A percentile compares a stretch with the other conserved stretches of the same genome.
Conservation (phyloP, 1,284 basidiomycete species). For the Fomes fomentarius region DNA sequence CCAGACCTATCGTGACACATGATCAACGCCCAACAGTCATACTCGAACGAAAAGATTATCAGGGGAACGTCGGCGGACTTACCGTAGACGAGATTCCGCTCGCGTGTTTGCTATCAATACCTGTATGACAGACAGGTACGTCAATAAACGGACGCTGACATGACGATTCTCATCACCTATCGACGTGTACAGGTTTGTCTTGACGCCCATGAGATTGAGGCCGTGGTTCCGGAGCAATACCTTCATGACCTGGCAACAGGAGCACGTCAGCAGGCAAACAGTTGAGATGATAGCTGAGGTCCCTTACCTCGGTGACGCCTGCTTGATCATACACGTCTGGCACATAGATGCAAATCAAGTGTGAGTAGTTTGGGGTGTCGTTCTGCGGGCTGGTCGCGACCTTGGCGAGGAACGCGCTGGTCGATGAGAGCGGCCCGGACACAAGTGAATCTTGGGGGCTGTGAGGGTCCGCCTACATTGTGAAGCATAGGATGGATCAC, state of each 20-base stretch:
- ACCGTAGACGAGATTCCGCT: conserved; percentile 74
- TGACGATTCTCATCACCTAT: conserved; percentile 45
- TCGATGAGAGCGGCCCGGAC: conserved; percentile 61
- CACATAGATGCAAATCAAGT: conserved; percentile 72
- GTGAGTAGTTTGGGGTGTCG: conserved; percentile 53
- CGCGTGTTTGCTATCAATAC: conserved; percentile 73
- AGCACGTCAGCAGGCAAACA: too few species aligned
- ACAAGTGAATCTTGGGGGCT: conserved; percentile 57
- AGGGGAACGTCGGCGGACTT: too few species aligned
- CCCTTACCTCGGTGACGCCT: conserved; percentile 53
- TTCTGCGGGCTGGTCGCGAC: conserved; percentile 62
- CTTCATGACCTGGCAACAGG: conserved; percentile 79
- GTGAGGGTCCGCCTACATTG: too few species aligned
- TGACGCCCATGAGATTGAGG: conserved; percentile 65
- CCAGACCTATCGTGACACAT: conserved; percentile 53
- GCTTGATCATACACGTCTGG: conserved; percentile 70
- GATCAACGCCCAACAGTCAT: neutral
- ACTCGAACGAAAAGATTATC: neutral
- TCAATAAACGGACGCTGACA: neutral
- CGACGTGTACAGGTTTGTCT: conserved; percentile 66
- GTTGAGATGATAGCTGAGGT: neutral
- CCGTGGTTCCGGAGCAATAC: conserved; percentile 67
- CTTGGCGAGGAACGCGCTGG: conserved; percentile 57
- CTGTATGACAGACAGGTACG: conserved; percentile 34
- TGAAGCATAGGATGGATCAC: too few species aligned